These are phyloP conservation scores for Yamadazyma diospyri DNA, from an alignment of 1,139 yeast genomes.

Conservation along the genomic window DNA sequence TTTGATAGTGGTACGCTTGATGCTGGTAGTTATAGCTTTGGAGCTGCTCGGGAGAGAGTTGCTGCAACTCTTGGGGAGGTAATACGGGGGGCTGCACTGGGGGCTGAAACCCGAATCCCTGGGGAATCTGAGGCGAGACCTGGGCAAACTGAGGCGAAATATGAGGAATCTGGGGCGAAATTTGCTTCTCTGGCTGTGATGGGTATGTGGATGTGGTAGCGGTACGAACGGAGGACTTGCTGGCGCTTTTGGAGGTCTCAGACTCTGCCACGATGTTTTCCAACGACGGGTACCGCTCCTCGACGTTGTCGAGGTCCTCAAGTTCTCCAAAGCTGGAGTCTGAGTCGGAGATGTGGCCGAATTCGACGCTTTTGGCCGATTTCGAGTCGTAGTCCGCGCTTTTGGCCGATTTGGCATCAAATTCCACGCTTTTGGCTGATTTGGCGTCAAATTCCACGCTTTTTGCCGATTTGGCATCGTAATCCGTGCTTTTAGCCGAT, in stretches of 20 bases:
- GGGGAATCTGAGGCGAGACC: background rate
- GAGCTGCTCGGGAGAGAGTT: constrained; percentile 21
- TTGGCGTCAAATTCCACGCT: background rate
- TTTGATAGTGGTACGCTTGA: constrained; percentile 21
- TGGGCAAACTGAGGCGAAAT: background rate
- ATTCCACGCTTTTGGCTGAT: background rate
- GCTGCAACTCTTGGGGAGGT: constrained; percentile 15
- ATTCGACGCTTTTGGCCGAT: background rate
- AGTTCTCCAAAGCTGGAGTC: constrained; percentile 23
- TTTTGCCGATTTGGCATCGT: background rate
- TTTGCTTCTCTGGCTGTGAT: background rate
- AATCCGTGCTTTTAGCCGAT: background rate
- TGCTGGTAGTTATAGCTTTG: constrained; percentile 23
- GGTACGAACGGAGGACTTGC: background rate
- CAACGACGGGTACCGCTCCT: constrained; percentile 43
- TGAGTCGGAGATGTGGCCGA: background rate
- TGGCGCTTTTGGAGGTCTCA: constrained; percentile 7
- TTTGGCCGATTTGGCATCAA: background rate
- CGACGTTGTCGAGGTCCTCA: constrained; percentile 38
- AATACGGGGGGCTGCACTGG: constrained; percentile 20
- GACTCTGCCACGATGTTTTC: constrained; percentile 28
- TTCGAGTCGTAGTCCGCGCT: background rate
- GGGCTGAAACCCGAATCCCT: constrained; percentile 2
- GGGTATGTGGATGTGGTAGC: background rate
- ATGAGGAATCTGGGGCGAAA: background rate